Evolutionary conservation across 2,329 filamentous ascomycete species (phyloP), one percentile per base, ranked within the genome.

Genomic region (Xylaria arbuscula): DNA sequence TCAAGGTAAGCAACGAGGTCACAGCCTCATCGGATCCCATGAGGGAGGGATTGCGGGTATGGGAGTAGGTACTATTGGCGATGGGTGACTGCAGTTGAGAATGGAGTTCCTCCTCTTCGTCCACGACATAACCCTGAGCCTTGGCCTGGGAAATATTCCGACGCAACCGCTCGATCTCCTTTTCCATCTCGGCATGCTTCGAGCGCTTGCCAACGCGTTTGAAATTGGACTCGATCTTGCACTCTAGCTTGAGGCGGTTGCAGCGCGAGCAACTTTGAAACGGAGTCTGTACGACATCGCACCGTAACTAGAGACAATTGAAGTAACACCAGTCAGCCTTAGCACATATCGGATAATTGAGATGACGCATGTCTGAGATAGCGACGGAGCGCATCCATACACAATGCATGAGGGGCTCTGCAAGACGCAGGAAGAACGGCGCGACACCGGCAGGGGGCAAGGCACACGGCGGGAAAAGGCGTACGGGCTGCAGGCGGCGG

Each of bases 161-260:
- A 60, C 89, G 87, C 72, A 91, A 81, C 70, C 84, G 88, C 66
- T 93, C 91, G 76, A 94, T 92, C 80, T 94, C 91, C 81, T 90
- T 92, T 78, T 93, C 92, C 92, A 94, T 94, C 81, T 94, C 92
- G 75, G 92, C 92, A 80, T 95, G 92, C 78, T 93, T 92, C 72
- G 89, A 92, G 50, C 92, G 88, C 83, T 96, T 96, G 71, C 92
- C 91, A 19, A 94, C 85, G 74, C 92, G 90, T 85, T 94, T 94
- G 82, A 95, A 95, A 80, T 94, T 93, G 76, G 91, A 92, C 80
- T 95, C 92, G 80, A 96, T 95, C 80, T 93, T 93, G 85, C 93
- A 96, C 70, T 90, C 88, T 69, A 95, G 89, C 80, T 92, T 92
- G 76, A 94, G 87, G 75, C 93, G 92, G 78, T 88, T 88, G 82